Percentiles rank a stretch among this genome's conserved stretches.
phyloP scores from a whole-genome alignment of 2,329 filamentous ascomycete species.

The Pseudogymnoascus pannorum region DNA sequence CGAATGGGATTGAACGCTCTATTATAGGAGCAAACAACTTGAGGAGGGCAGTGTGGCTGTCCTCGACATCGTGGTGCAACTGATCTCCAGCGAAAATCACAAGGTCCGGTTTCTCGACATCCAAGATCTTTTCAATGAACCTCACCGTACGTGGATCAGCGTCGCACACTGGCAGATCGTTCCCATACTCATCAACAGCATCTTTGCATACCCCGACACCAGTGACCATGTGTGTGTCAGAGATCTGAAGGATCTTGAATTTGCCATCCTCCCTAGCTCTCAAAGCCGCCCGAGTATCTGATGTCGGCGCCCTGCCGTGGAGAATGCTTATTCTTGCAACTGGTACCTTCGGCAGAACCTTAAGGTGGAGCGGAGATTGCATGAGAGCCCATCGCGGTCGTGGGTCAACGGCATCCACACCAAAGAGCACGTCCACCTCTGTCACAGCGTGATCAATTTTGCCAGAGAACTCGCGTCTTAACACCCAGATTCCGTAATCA shows the following conservation, averaged over 20 bases:
- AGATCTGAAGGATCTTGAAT: conserved; percentile 92
- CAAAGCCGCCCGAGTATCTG: conserved; percentile 25
- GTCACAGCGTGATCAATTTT: conserved; percentile 48
- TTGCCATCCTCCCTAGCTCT: conserved; percentile 77
- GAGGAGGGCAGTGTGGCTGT: conserved; percentile 69
- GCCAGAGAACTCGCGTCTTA: conserved; percentile 33
- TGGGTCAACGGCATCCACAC: conserved; percentile 72
- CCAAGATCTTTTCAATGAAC: conserved; percentile 74
- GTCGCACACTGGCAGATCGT: conserved; percentile 61
- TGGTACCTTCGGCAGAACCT: conserved; percentile 27
- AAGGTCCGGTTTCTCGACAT: conserved; percentile 85
- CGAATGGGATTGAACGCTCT: conserved; percentile 79
- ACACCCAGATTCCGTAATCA: conserved; percentile 58
- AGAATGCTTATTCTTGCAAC: conserved; percentile 32
- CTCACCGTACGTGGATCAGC: conserved; percentile 84
- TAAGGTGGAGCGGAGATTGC: conserved; percentile 30
- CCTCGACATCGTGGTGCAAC: conserved; percentile 84
- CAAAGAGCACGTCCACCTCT: conserved; percentile 60
- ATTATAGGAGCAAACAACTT: conserved; percentile 79
- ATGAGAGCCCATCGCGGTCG: conserved; percentile 62
- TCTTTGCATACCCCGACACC: conserved; percentile 79
- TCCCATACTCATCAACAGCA: conserved; percentile 45
- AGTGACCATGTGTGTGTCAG: conserved; percentile 88
- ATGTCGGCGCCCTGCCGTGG: conserved; percentile 16
- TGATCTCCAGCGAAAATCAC: conserved; percentile 88